phyloP scores from a whole-genome alignment of 352 stramenopile genomes.

The Peronospora tabacina region DNA sequence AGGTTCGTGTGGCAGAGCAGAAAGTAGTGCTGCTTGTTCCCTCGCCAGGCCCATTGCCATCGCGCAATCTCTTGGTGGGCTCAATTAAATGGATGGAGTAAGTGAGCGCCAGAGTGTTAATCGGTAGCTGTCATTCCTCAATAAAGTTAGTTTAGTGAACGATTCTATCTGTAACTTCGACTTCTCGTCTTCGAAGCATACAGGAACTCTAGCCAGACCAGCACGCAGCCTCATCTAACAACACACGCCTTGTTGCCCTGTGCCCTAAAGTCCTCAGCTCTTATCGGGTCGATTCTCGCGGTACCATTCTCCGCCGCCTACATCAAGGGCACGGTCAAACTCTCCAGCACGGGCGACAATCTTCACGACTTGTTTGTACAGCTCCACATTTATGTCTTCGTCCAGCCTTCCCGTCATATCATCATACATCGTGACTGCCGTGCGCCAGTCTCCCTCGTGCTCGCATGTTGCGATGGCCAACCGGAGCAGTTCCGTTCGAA shows the following conservation, averaged over 20 bases:
- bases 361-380: slow-evolving; percentile 80
- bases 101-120: slow-evolving; percentile 1
- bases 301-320: slow-evolving; percentile 82
- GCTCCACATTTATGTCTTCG: slow-evolving; percentile 51
- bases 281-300: slow-evolving; percentile 66
- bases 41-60: slow-evolving; percentile 68
- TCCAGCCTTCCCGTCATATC: slow-evolving; percentile 51
- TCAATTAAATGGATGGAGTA: slow-evolving; percentile 86
- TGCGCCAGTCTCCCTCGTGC: slow-evolving; percentile 57
- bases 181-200: not conserved
- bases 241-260: slow-evolving; percentile 1
- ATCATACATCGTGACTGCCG: slow-evolving; percentile 69
- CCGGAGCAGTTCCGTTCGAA: slow-evolving; percentile 46
- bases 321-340: slow-evolving; percentile 77
- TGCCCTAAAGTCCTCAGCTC: slow-evolving; percentile 41
- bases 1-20: slow-evolving; percentile 64
- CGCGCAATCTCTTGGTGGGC: slow-evolving; percentile 66
- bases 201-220: not conserved
- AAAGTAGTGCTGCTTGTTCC: slow-evolving; percentile 80
- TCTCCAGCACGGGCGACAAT: slow-evolving; percentile 77
- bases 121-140: not conserved
- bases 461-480: slow-evolving; percentile 56
- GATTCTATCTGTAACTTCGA: not conserved
- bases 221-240: not conserved
- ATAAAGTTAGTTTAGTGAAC: slow-evolving; percentile 25